Evolutionary conservation across 1,284 basidiomycete species (phyloP).

Genomic region (Coniferiporia sulphurascens): DNA sequence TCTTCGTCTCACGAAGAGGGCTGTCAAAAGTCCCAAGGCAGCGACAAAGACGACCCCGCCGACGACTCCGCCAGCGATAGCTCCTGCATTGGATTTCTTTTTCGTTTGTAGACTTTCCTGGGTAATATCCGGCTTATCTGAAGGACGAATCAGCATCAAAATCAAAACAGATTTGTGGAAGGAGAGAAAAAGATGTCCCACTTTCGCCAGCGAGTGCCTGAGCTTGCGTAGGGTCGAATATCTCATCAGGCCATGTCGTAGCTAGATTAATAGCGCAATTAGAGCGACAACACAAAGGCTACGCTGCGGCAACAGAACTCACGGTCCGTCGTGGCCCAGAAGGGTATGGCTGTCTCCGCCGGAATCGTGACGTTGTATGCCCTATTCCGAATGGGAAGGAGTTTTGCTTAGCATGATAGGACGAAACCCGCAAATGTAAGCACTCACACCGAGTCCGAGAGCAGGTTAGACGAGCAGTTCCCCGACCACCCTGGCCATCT

Average conservation of each 20-base stretch:
- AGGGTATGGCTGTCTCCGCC: conserved; percentile 15
- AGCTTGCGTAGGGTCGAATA: conserved; percentile 10
- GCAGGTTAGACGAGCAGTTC: conserved; percentile 8
- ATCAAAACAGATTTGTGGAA: neutral
- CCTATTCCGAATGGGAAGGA: neutral
- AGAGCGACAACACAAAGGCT: neutral
- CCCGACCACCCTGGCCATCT: conserved; percentile 13
- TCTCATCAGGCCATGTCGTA: conserved; percentile 10
- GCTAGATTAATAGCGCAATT: neutral
- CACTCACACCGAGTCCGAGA: conserved; percentile 8
- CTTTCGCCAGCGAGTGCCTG: conserved; percentile 12
- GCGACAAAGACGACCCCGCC: conserved; percentile 36
- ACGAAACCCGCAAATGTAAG: neutral
- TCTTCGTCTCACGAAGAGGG: conserved; percentile 22
- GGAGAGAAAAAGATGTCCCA: neutral
- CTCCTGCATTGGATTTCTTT: conserved; percentile 32
- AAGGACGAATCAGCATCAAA: neutral
- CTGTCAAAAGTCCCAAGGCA: conserved; percentile 26
- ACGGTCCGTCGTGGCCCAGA: conserved; percentile 18
- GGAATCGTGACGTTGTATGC: conserved; percentile 4
- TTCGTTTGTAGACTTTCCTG: neutral
- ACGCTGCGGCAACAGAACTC: neutral
- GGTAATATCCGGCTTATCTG: conserved; percentile 1
- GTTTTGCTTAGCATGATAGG: neutral
- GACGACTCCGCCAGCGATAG: conserved; percentile 44